A percentile compares a stretch with the other conserved stretches of the same genome.
phyloP scores from a whole-genome alignment of 2,329 filamentous ascomycete genomes.

The Cylindrodendrum hubeiense region DNA sequence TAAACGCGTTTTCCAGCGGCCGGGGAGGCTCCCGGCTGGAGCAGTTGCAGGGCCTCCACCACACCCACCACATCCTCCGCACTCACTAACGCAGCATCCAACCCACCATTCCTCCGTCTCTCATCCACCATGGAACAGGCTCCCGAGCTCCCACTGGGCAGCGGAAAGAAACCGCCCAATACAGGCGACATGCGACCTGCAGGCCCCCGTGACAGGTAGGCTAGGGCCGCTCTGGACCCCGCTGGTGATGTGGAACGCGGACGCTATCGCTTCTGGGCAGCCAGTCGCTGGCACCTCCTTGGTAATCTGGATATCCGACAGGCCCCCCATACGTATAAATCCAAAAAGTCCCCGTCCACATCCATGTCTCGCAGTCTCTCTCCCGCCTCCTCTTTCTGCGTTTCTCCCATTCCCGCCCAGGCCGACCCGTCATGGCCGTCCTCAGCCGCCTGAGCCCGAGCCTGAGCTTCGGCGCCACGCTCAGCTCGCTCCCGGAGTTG shows the following conservation, averaged over 20 bases:
- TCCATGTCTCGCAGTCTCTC: background rate
- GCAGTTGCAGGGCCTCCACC: background rate
- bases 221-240: background rate
- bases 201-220: background rate
- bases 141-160: background rate
- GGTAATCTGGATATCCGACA: background rate
- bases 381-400: background rate
- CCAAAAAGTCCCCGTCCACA: background rate
- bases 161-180: background rate
- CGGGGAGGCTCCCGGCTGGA: background rate
- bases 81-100: background rate
- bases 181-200: background rate
- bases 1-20: background rate
- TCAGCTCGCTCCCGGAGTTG: background rate
- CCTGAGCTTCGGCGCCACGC: background rate
- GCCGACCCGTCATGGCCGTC: constrained; percentile 7
- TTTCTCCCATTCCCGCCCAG: background rate
- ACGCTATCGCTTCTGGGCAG: background rate
- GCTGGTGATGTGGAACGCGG: background rate
- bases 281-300: background rate
- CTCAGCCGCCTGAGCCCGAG: constrained; percentile 3
- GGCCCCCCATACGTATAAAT: background rate
- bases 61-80: background rate
- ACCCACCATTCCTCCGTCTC: background rate
- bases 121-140: background rate